Percentiles rank a stretch among this genome's conserved stretches.
Conservation (phyloP, 1,139 yeast genomes). For the Sugiyamaella grinbergsii region DNA sequence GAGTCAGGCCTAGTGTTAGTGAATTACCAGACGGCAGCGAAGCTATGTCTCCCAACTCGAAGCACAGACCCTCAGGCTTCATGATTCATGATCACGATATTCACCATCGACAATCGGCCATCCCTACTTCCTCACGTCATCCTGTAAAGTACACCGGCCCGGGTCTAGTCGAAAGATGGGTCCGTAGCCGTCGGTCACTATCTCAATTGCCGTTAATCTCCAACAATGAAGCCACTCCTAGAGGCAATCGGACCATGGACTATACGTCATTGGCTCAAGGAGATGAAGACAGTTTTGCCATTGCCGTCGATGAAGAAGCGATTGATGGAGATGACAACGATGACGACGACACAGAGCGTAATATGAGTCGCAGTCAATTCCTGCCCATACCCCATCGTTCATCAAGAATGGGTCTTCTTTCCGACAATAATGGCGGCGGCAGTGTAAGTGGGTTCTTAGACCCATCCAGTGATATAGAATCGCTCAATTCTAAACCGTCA, state of each 20-base stretch:
- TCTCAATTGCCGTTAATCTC: constrained; percentile 25
- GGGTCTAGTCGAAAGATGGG: constrained; percentile 31
- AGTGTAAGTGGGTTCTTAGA: constrained; percentile 26
- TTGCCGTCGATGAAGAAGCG: constrained; percentile 29
- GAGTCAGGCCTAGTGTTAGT: neutral
- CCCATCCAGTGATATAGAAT: constrained; percentile 25
- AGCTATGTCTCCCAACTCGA: neutral
- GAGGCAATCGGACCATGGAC: constrained; percentile 12
- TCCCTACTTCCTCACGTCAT: neutral
- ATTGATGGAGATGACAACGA: constrained; percentile 15
- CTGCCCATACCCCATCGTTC: constrained; percentile 10
- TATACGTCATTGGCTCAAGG: constrained; percentile 20
- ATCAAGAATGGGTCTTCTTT: constrained; percentile 1
- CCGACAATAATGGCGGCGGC: constrained; percentile 4
- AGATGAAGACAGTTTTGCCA: constrained; percentile 30
- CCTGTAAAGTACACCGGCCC: constrained; percentile 21
- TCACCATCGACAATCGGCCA: neutral
- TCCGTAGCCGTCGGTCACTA: constrained; percentile 29
- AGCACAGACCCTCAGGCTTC: neutral
- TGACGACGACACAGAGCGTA: neutral
- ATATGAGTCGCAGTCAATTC: constrained; percentile 11
- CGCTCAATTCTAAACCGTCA: constrained; percentile 60
- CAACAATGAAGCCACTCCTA: neutral
- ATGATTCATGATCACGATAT: neutral
- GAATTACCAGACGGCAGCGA: neutral